Conservation (phyloP, 306 rosid species). For the Cucurbita argyrosperma region DNA sequence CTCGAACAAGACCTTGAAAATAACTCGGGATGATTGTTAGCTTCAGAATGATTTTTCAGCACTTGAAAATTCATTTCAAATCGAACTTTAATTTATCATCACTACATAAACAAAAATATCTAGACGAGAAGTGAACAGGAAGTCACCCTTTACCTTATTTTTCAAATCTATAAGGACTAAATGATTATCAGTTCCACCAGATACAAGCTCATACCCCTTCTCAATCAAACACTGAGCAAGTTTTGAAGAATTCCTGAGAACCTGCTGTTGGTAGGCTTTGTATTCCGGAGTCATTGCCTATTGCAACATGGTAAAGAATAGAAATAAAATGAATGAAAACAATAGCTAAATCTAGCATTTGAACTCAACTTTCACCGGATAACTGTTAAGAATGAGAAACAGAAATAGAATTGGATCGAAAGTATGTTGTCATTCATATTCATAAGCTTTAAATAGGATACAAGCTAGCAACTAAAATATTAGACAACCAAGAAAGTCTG, state of each 20-base stretch:
- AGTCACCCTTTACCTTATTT: constrained; percentile 46
- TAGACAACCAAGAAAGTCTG: too few species aligned
- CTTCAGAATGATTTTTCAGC: background rate
- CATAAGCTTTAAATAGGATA: too few species aligned
- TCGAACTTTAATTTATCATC: background rate
- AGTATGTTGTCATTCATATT: too few species aligned
- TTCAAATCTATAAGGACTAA: constrained; percentile 72
- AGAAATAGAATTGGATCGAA: too few species aligned
- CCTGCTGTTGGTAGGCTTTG: constrained; percentile 84
- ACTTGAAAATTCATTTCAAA: too few species aligned
- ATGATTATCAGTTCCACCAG: constrained; percentile 96
- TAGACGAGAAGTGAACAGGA: background rate
- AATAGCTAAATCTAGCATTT: background rate
- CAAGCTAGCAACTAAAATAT: too few species aligned
- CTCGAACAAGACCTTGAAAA: background rate
- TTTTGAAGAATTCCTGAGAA: constrained; percentile 52
- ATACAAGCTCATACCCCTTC: constrained; percentile 75
- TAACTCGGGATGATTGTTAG: background rate
- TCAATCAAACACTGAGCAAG: constrained; percentile 83
- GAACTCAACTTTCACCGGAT: too few species aligned
- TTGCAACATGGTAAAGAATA: background rate
- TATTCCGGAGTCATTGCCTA: constrained; percentile 75
- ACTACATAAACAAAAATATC: background rate
- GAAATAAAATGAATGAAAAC: background rate
- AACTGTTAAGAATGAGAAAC: too few species aligned